phyloP scores from a whole-genome alignment of 768 basidiomycete species.

The Boletus pseudopeckii region DNA sequence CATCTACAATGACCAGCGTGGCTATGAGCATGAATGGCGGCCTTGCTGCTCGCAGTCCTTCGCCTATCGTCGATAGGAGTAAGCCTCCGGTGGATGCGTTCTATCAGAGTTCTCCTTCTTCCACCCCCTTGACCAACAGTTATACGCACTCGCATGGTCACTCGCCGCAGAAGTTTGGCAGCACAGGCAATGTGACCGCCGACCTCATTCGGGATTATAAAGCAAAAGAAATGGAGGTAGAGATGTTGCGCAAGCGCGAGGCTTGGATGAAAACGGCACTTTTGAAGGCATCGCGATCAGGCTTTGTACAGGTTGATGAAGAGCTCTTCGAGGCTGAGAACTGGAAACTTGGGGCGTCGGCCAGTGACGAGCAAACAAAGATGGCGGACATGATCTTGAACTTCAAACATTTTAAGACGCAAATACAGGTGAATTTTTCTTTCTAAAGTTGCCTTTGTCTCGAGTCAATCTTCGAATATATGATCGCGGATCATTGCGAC shows the following conservation, averaged over 20 bases:
- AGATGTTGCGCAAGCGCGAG: slow-evolving; percentile 70
- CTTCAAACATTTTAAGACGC: slow-evolving; percentile 86
- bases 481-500: not conserved
- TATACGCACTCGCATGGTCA: slow-evolving; percentile 41
- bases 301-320: slow-evolving; percentile 67
- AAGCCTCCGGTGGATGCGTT: slow-evolving; percentile 62
- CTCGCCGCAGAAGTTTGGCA: slow-evolving; percentile 39
- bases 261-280: slow-evolving; percentile 85
- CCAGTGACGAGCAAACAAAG: slow-evolving; percentile 43
- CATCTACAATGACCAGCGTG: slow-evolving; percentile 52
- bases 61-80: slow-evolving; percentile 52
- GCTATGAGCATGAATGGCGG: slow-evolving; percentile 50
- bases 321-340: slow-evolving; percentile 40
- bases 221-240: slow-evolving; percentile 78
- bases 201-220: slow-evolving; percentile 80
- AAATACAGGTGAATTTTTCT: slow-evolving; percentile 67
- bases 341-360: slow-evolving; percentile 33
- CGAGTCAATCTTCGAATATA: not conserved
- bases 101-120: slow-evolving; percentile 39
- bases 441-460: not conserved
- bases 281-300: slow-evolving; percentile 67
- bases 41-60: slow-evolving; percentile 50
- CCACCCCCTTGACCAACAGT: slow-evolving; percentile 50
- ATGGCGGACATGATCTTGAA: slow-evolving; percentile 70
- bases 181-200: slow-evolving; percentile 66